Percentiles rank a stretch among this genome's conserved stretches.
These are phyloP conservation scores for Platanthera guangdongensis DNA, from an alignment of 106 monocot species.

Conservation along the genomic window DNA sequence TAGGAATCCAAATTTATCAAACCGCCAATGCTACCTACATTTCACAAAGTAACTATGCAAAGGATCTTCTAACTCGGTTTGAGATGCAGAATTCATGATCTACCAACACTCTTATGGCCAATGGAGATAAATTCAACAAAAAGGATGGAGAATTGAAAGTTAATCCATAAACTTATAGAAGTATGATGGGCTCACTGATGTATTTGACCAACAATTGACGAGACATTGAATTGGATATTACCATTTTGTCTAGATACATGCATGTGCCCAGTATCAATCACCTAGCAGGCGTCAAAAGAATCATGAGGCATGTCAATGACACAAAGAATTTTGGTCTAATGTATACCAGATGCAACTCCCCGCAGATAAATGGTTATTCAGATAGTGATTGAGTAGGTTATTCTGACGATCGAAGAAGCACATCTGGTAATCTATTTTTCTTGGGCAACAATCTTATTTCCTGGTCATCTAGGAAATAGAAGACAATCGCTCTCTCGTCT, in stretches of 20 bases:
- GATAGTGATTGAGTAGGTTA: not conserved
- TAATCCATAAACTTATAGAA: not conserved
- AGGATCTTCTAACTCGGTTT: not conserved
- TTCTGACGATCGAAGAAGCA: not conserved
- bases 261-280: too few species aligned
- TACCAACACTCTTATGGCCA: too few species aligned
- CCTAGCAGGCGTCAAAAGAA: too few species aligned
- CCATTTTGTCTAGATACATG: too few species aligned
- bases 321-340: not conserved
- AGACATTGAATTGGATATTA: too few species aligned
- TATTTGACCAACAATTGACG: too few species aligned
- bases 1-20: not conserved
- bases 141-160: not conserved
- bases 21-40: not conserved
- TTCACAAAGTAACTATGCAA: not conserved
- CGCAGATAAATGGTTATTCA: not conserved
- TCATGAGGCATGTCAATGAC: too few species aligned
- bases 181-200: not conserved
- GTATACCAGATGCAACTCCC: not conserved
- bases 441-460: not conserved
- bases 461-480: not conserved
- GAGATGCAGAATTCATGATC: not conserved
- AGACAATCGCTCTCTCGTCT: too few species aligned
- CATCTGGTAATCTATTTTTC: not conserved
- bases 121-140: too few species aligned